phyloP scores from a whole-genome alignment of 768 basidiomycete genomes.

The Suillus discolor region DNA sequence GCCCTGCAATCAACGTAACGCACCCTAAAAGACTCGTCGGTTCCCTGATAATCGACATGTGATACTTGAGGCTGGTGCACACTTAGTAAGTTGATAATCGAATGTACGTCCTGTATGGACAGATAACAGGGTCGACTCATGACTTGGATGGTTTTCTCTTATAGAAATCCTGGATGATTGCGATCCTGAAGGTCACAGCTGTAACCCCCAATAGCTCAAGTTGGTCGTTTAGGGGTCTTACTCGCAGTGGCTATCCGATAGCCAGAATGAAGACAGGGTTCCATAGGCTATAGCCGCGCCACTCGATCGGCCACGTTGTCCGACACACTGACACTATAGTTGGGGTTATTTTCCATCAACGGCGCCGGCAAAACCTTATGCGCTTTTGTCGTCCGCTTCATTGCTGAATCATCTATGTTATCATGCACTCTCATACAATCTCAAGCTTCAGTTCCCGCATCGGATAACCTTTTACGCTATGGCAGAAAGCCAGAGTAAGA shows the following conservation, averaged over 20 bases:
- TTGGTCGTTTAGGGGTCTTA: background rate
- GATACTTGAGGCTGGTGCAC: background rate
- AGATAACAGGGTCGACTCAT: background rate
- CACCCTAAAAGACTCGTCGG: no score
- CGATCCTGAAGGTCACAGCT: background rate
- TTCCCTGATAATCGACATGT: no score
- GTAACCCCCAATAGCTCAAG: background rate
- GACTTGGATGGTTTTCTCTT: background rate
- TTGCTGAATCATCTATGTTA: background rate
- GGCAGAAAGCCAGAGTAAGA: constrained; percentile 8
- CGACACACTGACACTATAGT: background rate
- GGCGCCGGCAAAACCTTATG: background rate
- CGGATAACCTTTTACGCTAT: background rate
- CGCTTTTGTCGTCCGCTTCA: background rate
- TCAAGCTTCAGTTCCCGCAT: background rate
- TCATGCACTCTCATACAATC: background rate
- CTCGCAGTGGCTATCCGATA: background rate
- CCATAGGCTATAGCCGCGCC: background rate
- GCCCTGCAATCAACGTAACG: no score
- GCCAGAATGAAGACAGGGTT: background rate
- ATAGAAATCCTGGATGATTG: background rate
- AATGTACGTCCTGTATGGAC: background rate
- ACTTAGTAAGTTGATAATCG: background rate
- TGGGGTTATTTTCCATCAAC: background rate
- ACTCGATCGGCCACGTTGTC: background rate